Conservation (phyloP, 2,329 filamentous ascomycete genomes). For the Xylaria sp. region DNA sequence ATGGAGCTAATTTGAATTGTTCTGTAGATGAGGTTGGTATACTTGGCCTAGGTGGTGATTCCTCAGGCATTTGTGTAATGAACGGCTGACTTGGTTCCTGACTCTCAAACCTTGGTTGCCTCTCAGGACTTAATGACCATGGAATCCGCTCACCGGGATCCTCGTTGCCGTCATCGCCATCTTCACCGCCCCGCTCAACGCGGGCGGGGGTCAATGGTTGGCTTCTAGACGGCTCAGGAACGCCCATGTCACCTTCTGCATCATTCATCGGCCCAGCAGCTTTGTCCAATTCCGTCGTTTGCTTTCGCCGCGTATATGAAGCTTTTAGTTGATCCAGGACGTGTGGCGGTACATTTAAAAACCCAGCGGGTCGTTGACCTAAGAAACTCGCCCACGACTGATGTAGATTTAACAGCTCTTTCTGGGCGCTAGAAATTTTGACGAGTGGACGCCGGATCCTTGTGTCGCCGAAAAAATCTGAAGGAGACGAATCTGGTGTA, state of each 20-base stretch:
- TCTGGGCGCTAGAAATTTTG: conserved; percentile 60
- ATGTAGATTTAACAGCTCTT: conserved; percentile 56
- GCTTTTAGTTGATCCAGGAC: conserved; percentile 46
- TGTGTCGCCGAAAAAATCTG: conserved; percentile 44
- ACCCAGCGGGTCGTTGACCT: conserved; percentile 37
- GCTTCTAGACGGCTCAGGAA: conserved; percentile 22
- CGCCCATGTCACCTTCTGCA: not conserved
- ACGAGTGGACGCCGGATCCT: conserved; percentile 55
- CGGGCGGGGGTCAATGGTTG: conserved; percentile 5
- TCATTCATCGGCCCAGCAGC: not conserved
- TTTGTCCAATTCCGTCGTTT: conserved; percentile 20
- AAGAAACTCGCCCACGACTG: conserved; percentile 52
- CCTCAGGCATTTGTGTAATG: conserved; percentile 42
- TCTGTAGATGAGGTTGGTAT: conserved; percentile 23
- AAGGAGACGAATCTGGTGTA: conserved; percentile 33
- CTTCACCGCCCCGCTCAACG: conserved; percentile 11
- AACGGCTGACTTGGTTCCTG: conserved; percentile 34
- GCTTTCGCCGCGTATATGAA: conserved; percentile 35
- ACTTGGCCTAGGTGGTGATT: conserved; percentile 41
- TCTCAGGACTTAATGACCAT: conserved; percentile 34
- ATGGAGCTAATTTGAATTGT: conserved; percentile 26
- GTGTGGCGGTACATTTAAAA: conserved; percentile 49
- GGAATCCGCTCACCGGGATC: conserved; percentile 11
- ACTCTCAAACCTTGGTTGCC: conserved; percentile 21
- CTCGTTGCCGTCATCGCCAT: conserved; percentile 16